Base-by-base conservation (phyloP, 257 asterid genomes). In the Scutellaria minor region DNA sequence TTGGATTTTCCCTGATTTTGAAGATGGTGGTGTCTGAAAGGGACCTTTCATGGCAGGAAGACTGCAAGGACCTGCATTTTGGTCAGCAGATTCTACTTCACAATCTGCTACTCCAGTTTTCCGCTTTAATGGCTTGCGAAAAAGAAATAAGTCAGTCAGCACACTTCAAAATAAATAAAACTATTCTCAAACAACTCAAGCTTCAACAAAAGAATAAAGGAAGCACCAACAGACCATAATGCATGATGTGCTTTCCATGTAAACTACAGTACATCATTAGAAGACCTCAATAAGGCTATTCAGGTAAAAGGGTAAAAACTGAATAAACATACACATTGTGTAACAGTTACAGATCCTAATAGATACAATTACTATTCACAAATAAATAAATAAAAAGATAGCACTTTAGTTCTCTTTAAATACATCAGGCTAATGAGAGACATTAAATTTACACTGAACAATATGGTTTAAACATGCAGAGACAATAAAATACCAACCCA, bases 1-100 rank as follows among this genome's bases (percentile, higher is more conserved):
- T 83, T 73, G 95, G 59, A 83, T 75, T 75, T 88, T 94, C 78
- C 96, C 93, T 24, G 84, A 76, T 86, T 89, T 95, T 70, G 88
- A 90, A 8, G 96, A 81, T 9, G 85, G 86, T 35, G 96, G 98
- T 56, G 97, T 87, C 77, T 79, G 88, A 67, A 78, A 63, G 1
- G 83, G 71, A 68, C 76, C 83, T 74, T 80, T 82, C 64, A 62
- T 53, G 48, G 62, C 61, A 58, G 74, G 75, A 65, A 73, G 55
- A 77, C 37, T 77, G 68, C 76, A 80, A 73, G 83, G 82, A 78
- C 75, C 85, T 68, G 84, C 80, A 69, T 79, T 81, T 48, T 65
- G 83, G 69, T 84, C 88, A 39, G 76, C 68, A 74, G 83, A 67
- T 78, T 78, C 87, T 39, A 59, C 79, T 84, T 85, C 90, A 79